Evolutionary conservation across 768 basidiomycete genomes (phyloP), one percentile per base, ranked within the genome.

Genomic region (Guyanaporus albipodus): DNA sequence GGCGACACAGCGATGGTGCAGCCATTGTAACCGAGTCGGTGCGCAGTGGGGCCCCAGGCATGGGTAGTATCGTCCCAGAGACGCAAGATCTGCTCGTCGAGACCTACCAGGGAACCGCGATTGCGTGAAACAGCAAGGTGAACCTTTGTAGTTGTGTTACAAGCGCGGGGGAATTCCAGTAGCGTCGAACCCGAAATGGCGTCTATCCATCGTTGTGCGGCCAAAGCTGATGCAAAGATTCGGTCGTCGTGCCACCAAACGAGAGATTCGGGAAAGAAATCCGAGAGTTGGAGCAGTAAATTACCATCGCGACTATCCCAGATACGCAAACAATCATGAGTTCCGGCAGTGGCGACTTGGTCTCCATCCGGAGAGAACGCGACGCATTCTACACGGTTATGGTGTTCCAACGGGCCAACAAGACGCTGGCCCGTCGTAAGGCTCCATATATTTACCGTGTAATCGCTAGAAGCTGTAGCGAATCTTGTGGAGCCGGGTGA

Each of bases 401-500:
- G 28, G 42, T 57, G 51, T 14, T 38, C 28, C 35, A 57, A 22
- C 9, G 56, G 56, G 7, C 47, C 48, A n/a, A 53, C 42, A 18
- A 57, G 55, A 12, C 44, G 42, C 12, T 57, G 41, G 9, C 44
- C 47, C 1, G 44, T 48, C 18, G 37, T 38, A 22, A 57, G 26
- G 18, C 56, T 44, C 50, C 51, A 57, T 12, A 57, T 49, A 3
- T 15, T 49, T 3, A 36, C 39, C 2, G 28, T 38, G 15, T 8
- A 19, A 26, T 54, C 47, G 38, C 38, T 35, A 10, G 55, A 49
- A 2, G 47, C 55, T 6, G 37, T 57, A 9, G 41, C 47, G 11
- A 57, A 53, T 26, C 55, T 39, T 17, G 44, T 57, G 21, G 55
- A 57, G 31, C 47, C 50, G 4, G 55, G 47, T 9, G 55, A 53